These are phyloP conservation scores for Amphibolis antarctica DNA, from an alignment of 106 monocot genomes.

Conservation along the genomic window DNA sequence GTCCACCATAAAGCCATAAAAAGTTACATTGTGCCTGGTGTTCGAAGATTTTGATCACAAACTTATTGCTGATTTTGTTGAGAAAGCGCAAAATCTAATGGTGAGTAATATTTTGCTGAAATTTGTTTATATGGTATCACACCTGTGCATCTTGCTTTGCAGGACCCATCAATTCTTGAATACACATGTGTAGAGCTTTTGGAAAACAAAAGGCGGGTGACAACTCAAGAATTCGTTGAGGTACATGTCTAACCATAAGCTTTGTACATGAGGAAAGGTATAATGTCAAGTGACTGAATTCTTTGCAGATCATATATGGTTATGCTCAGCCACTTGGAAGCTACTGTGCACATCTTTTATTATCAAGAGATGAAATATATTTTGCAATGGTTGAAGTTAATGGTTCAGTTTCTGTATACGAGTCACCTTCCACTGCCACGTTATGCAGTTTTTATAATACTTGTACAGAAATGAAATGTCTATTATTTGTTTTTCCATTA, in stretches of 20 bases:
- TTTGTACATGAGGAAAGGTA: neutral
- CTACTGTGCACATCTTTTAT: constrained; percentile 82
- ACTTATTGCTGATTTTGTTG: constrained; percentile 52
- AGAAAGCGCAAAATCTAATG: constrained; percentile 64
- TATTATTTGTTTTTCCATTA: neutral
- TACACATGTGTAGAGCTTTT: constrained; percentile 85
- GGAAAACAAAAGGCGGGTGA: constrained; percentile 56
- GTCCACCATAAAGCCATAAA: constrained; percentile 84
- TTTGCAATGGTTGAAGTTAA: constrained; percentile 51
- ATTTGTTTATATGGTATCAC: constrained; percentile 4
- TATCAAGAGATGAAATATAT: constrained; percentile 87
- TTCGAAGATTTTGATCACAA: constrained; percentile 52
- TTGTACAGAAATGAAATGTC: neutral
- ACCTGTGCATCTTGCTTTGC: constrained; percentile 4
- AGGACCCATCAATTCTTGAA: constrained; percentile 89
- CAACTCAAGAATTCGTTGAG: constrained; percentile 76
- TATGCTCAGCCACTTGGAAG: constrained; percentile 59
- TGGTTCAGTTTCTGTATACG: constrained; percentile 64
- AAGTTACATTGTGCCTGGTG: constrained; percentile 80
- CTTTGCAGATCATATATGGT: constrained; percentile 77
- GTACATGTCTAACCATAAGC: too few relatives aligned
- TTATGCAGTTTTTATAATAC: neutral
- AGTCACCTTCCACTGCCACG: constrained; percentile 39
- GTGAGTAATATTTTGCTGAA: constrained; percentile 26
- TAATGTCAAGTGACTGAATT: neutral